Evolutionary conservation across 2,329 filamentous ascomycete species (phyloP).

Genomic region (Fusarium sp.): DNA sequence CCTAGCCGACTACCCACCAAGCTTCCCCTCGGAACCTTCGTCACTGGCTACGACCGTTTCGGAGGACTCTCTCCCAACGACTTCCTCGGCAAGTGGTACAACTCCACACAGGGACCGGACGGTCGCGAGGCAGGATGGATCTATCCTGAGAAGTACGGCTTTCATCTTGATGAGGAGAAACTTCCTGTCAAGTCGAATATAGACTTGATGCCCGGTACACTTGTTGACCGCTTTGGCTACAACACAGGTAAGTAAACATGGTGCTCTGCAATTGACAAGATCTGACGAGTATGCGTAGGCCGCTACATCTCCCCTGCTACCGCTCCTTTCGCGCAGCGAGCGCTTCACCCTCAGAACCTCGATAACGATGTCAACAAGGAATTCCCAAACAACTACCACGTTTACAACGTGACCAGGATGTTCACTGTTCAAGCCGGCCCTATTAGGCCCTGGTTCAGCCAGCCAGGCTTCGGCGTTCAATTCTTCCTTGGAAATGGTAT

Average conservation of each 20-base stretch:
- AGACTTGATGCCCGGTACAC: slow-evolving; percentile 53
- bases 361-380: slow-evolving; percentile 1
- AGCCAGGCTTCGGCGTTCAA: slow-evolving; percentile 27
- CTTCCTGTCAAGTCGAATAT: slow-evolving; percentile 56
- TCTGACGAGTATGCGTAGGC: neutral
- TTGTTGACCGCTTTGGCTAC: slow-evolving; percentile 61
- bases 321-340: slow-evolving; percentile 28
- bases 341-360: slow-evolving; percentile 28
- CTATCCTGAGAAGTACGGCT: slow-evolving; percentile 47
- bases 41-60: slow-evolving; percentile 29
- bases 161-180: slow-evolving; percentile 51
- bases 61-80: slow-evolving; percentile 19
- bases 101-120: neutral
- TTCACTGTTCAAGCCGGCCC: slow-evolving; percentile 32
- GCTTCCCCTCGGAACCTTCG: slow-evolving; percentile 23
- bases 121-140: slow-evolving; percentile 9
- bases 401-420: slow-evolving; percentile 16
- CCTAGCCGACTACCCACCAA: slow-evolving; percentile 14
- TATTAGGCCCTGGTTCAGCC: slow-evolving; percentile 29
- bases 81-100: slow-evolving; percentile 30
- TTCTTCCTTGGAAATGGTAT: slow-evolving; percentile 27
- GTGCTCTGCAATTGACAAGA: neutral
- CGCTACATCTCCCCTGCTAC: slow-evolving; percentile 32
- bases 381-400: slow-evolving; percentile 31
- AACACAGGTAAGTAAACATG: slow-evolving; percentile 3